Evolutionary conservation across 495 filamentous ascomycete genomes (phyloP).

Genomic region (Staphylotrichum longicolle): DNA sequence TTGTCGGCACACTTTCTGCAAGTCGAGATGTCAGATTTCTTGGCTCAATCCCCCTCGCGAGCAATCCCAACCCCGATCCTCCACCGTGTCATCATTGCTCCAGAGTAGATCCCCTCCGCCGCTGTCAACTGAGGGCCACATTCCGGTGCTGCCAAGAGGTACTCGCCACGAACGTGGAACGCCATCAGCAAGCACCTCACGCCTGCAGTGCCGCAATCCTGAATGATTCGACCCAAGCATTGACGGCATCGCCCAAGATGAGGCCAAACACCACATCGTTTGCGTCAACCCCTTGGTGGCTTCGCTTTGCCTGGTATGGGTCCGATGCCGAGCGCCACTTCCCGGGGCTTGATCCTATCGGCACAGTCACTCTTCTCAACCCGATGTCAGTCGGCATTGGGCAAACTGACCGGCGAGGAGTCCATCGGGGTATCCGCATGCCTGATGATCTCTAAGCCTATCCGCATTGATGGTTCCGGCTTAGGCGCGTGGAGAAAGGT

Average conservation of each 20-base stretch:
- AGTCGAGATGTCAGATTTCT: conserved; percentile 2
- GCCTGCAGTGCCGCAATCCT: conserved; percentile 1
- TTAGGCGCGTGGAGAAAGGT: conserved; percentile 12
- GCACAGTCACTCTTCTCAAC: conserved; percentile 12
- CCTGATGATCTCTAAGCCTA: conserved; percentile 13
- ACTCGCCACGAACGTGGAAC: conserved; percentile 14
- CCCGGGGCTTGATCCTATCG: neutral
- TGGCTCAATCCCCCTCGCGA: neutral
- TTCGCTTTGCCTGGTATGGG: neutral
- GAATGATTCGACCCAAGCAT: conserved; percentile 8
- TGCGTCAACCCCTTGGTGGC: conserved; percentile 4
- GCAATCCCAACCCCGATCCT: neutral
- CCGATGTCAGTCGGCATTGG: neutral
- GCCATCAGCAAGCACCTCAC: conserved; percentile 10
- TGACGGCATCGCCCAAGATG: conserved; percentile 13
- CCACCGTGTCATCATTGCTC: neutral
- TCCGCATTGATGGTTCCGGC: conserved; percentile 12
- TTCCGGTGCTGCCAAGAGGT: conserved; percentile 10
- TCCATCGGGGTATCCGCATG: conserved; percentile 14
- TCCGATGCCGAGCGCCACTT: conserved; percentile 11
- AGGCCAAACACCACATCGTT: conserved; percentile 4
- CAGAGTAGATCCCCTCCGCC: neutral
- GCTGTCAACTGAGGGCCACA: neutral
- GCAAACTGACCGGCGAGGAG: conserved; percentile 13
- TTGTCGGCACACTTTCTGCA: conserved; percentile 6